These are phyloP conservation scores for Phytophthora sp. DNA, from an alignment of 352 stramenopile species.

Conservation along the genomic window DNA sequence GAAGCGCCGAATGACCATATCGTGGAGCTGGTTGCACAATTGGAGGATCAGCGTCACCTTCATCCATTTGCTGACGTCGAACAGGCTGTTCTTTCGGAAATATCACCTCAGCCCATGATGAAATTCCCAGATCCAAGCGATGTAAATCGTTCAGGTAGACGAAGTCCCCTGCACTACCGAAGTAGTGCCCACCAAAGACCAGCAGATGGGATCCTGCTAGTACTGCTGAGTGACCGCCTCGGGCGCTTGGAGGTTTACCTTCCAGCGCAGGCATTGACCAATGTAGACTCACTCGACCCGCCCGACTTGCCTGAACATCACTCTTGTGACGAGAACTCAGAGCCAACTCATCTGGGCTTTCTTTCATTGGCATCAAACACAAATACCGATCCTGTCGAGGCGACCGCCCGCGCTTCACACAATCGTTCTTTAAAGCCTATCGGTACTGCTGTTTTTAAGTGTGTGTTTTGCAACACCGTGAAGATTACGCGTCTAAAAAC, in stretches of 20 bases:
- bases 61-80: slow-evolving; percentile 26
- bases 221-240: slow-evolving; percentile 73
- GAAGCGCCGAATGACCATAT: slow-evolving; percentile 87
- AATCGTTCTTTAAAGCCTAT: too few relatives aligned
- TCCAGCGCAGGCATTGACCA: slow-evolving; percentile 68
- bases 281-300: slow-evolving; percentile 56
- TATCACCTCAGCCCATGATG: slow-evolving; percentile 72
- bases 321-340: slow-evolving; percentile 32
- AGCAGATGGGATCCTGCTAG: slow-evolving; percentile 84
- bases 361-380: slow-evolving; percentile 34
- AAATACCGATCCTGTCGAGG: too few relatives aligned
- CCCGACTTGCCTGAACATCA: slow-evolving; percentile 28
- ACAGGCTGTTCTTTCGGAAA: slow-evolving; percentile 42
- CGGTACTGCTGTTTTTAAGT: too few relatives aligned
- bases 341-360: slow-evolving; percentile 20
- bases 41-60: slow-evolving; percentile 34
- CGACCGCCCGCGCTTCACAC: too few relatives aligned
- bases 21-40: slow-evolving; percentile 65
- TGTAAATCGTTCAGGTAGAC: slow-evolving; percentile 92
- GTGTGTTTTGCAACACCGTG: too few relatives aligned
- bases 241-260: slow-evolving; percentile 57
- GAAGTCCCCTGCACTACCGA: slow-evolving; percentile 83
- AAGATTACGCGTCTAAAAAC: too few relatives aligned
- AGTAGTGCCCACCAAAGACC: slow-evolving; percentile 91
- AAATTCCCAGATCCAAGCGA: slow-evolving; percentile 84